These are phyloP conservation scores for Henckelia pumila DNA, from an alignment of 257 asterid species.

Conservation along the genomic window DNA sequence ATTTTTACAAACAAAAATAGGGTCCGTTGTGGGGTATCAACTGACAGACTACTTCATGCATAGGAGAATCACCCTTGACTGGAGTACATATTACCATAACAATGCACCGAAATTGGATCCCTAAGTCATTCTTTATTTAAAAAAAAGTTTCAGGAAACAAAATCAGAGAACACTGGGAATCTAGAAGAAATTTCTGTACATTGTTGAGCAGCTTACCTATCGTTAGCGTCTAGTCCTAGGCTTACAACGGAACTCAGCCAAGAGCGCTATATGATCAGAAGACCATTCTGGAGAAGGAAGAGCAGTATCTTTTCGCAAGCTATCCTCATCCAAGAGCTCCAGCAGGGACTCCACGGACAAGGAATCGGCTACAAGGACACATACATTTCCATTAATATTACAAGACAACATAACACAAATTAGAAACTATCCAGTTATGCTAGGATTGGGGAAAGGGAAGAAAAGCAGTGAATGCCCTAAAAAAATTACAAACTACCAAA, in stretches of 20 bases:
- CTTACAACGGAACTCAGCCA: conserved; percentile 94
- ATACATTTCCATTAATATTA: background rate
- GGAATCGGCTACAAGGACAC: conserved; percentile 65
- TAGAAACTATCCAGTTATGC: conserved; percentile 4
- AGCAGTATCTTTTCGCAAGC: conserved; percentile 91
- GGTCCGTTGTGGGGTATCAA: background rate
- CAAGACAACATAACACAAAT: conserved; percentile 2
- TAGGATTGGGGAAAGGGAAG: background rate
- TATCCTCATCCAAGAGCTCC: conserved; percentile 96
- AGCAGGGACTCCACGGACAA: conserved; percentile 82
- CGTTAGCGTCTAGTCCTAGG: conserved; percentile 70
- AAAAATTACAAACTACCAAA: background rate
- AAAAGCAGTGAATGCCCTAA: background rate
- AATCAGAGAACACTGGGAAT: background rate
- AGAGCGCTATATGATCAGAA: conserved; percentile 94
- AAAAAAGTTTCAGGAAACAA: background rate
- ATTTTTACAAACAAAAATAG: background rate
- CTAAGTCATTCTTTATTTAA: background rate
- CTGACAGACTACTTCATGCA: background rate
- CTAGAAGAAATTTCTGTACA: background rate
- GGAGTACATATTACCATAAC: background rate
- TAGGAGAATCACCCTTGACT: background rate
- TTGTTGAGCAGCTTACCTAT: conserved; percentile 33
- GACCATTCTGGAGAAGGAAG: conserved; percentile 99
- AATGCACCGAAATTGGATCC: background rate